Percentiles rank a stretch among this genome's conserved stretches.
Evolutionary conservation across 2,329 filamentous ascomycete species (phyloP).

Genomic region (Diaporthe sp.): DNA sequence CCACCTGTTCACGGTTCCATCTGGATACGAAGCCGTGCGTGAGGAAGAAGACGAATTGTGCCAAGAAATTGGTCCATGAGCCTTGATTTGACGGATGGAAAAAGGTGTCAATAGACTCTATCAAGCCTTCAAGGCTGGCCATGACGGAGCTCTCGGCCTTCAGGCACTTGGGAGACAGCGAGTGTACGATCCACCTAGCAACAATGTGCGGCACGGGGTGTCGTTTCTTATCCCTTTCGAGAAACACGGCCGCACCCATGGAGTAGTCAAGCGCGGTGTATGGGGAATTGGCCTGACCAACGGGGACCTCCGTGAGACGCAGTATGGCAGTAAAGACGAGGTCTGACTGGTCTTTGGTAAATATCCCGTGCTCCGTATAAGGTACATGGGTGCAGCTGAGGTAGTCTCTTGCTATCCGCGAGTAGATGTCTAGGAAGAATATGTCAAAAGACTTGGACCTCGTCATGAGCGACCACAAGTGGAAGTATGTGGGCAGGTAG

Average conservation of each 20-base stretch:
- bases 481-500: conserved; percentile 94
- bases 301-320: conserved; percentile 92
- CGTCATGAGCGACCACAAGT: conserved; percentile 94
- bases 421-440: conserved; percentile 90
- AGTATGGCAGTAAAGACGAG: conserved; percentile 93
- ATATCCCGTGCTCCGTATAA: conserved; percentile 90
- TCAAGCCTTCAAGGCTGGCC: conserved; percentile 87
- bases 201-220: conserved; percentile 94
- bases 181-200: conserved; percentile 93
- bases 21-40: conserved; percentile 97
- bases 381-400: conserved; percentile 80
- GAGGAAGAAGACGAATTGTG: conserved; percentile 92
- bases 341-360: conserved; percentile 91
- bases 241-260: conserved; percentile 84
- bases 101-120: conserved; percentile 97
- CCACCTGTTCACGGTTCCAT: conserved; percentile 95
- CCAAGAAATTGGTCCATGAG: conserved; percentile 88
- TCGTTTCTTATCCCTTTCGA: conserved; percentile 94
- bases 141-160: conserved; percentile 84
- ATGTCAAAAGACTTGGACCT: conserved; percentile 90
- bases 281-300: conserved; percentile 94
- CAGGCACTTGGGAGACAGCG: conserved; percentile 86
- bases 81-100: conserved; percentile 99
- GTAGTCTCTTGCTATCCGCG: conserved; percentile 87
- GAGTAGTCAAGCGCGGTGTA: conserved; percentile 89